Percentiles rank a stretch among this genome's conserved stretches.
These are phyloP conservation scores for Colletotrichum sp. DNA, from an alignment of 2,329 filamentous ascomycete genomes.

Conservation along the genomic window DNA sequence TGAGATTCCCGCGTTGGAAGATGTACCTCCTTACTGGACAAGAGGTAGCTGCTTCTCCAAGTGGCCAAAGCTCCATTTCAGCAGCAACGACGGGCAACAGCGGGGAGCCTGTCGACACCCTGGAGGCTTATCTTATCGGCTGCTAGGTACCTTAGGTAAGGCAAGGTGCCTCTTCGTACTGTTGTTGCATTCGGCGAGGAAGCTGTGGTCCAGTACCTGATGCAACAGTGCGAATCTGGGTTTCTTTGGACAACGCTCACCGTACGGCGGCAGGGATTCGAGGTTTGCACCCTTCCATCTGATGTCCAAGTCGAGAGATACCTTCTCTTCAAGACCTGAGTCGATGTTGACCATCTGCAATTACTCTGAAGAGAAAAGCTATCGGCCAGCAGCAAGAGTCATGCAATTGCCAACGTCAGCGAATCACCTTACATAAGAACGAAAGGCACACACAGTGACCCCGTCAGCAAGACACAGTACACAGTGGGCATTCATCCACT, in stretches of 20 bases:
- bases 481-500: background rate
- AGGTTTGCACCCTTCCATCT: background rate
- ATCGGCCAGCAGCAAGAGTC: background rate
- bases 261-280: background rate
- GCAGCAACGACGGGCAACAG: background rate
- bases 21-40: background rate
- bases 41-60: background rate
- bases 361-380: background rate
- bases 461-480: background rate
- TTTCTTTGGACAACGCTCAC: background rate
- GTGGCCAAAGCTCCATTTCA: background rate
- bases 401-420: background rate
- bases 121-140: background rate
- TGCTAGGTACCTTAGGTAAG: background rate
- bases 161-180: background rate
- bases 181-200: slow-evolving; percentile 11
- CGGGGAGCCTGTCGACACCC: background rate
- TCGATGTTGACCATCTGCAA: background rate
- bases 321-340: background rate
- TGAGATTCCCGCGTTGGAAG: rapidly evolving
- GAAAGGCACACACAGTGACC: background rate
- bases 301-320: background rate
- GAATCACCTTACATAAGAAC: background rate
- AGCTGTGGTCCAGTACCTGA: background rate
- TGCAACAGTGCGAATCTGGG: slow-evolving; percentile 8